phyloP scores from a whole-genome alignment of 2,329 filamentous ascomycete species.

The Davidsoniella australis region DNA sequence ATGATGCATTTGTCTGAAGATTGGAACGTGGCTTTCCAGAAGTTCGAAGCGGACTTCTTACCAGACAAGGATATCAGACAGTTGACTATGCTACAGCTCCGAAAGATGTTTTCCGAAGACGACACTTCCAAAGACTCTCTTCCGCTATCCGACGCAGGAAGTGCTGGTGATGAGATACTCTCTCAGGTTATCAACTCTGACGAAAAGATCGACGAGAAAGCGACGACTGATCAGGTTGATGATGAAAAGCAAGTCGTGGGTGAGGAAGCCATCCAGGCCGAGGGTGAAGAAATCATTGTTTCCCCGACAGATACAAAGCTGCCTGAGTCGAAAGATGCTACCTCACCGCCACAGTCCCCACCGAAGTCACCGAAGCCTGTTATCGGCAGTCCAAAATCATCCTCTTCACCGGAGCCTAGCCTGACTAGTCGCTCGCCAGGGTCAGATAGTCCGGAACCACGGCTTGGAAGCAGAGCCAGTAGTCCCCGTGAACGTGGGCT shows the following conservation, averaged over 20 bases:
- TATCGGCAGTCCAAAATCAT: neutral
- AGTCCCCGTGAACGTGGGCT: conserved; percentile 4
- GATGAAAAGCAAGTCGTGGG: neutral
- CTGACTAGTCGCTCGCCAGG: neutral
- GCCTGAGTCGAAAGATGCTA: neutral
- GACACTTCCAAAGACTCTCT: conserved; percentile 67
- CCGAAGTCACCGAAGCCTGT: conserved; percentile 4
- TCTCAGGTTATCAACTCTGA: too few relatives aligned
- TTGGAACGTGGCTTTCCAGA: conserved; percentile 80
- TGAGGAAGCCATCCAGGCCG: neutral
- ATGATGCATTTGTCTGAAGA: conserved; percentile 86
- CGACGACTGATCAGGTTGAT: neutral
- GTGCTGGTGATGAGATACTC: neutral
- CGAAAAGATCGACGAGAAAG: too few relatives aligned
- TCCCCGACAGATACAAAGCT: neutral
- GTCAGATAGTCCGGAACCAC: conserved; percentile 1
- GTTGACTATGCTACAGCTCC: conserved; percentile 78
- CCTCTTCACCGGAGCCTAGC: conserved; percentile 1
- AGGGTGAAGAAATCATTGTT: neutral
- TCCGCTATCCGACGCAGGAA: conserved; percentile 41
- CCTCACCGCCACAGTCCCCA: neutral
- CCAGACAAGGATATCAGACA: conserved; percentile 93
- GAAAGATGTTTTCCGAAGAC: conserved; percentile 75
- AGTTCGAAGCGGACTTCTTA: conserved; percentile 86
- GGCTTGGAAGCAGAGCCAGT: conserved; percentile 5